Evolutionary conservation across 108 stramenopile species (phyloP), one percentile per base, ranked within the genome.

Genomic region (Conticribra guillardii): DNA sequence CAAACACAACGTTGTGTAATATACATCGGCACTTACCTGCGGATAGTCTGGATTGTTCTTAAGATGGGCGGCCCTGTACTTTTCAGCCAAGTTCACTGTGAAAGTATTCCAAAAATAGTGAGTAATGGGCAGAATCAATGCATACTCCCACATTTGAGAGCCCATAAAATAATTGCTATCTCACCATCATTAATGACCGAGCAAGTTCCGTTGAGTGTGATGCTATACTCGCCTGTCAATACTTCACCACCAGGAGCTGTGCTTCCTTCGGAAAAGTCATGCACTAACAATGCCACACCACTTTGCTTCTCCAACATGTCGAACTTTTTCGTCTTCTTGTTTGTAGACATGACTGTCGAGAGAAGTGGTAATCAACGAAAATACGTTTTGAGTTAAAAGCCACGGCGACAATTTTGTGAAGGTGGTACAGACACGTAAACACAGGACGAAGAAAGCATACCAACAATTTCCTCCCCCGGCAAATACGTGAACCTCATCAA

Each of bases 401-500:
- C 5, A 19, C 27, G 9, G 21, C 14, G 58, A 17, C 2, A 30
- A 57, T 31, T 32, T 32, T 31, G 14, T 7, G n/a, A 51, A 22
- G 50, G n/a, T 11, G 8, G 5, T 11, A 51, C 16, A 51, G n/a
- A 51, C 4, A 51, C 4, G 5, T n/a, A 22, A 51, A 51, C 4
- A 51, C 50, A n/a, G 4, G 17, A n/a, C 8, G 9, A 67, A 18
- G 0, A 45, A 24, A 46, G n/a, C 55, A 24, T 8, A 56, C 28
- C 33, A 51, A 76, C 77, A 34, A 64, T 47, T 22, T 76, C 82
- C 28, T 71, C 59, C 23, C 84, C 80, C 2, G 75, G 66, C 28
- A 83, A 69, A 54, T 84, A 87, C 5, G 87, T 87, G 37, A 87
- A 87, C 32, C 87, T 54, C 87, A 87, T 87, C 28, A 87, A 58